Conservation (phyloP, 2,329 filamentous ascomycete genomes). For the Ophiostoma piceae region DNA sequence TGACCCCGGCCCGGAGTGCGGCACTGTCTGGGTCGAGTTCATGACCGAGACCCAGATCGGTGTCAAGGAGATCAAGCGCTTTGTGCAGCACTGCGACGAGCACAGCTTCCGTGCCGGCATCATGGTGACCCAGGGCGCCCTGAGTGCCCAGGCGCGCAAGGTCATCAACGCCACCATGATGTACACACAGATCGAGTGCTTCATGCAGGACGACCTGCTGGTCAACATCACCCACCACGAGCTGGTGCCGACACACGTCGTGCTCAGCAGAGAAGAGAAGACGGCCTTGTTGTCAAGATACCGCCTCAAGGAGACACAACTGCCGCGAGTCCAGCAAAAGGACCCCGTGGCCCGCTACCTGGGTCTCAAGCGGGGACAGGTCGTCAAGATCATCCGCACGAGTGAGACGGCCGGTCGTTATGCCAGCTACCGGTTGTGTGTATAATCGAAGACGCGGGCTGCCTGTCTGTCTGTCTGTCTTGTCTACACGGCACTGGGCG, state of each 20-base stretch:
- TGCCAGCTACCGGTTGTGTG: conserved; percentile 79
- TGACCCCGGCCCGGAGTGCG: conserved; percentile 67
- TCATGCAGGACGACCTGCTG: conserved; percentile 89
- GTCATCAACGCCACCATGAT: conserved; percentile 72
- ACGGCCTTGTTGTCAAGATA: conserved; percentile 78
- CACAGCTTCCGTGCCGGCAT: conserved; percentile 86
- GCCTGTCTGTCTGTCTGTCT: neutral
- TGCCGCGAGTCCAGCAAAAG: conserved; percentile 83
- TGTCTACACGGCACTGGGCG: neutral
- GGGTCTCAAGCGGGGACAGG: conserved; percentile 82
- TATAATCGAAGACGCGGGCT: conserved; percentile 38
- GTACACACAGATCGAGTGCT: conserved; percentile 81
- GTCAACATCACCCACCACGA: conserved; percentile 99
- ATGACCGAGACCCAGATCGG: conserved; percentile 71
- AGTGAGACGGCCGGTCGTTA: conserved; percentile 95
- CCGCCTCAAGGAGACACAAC: conserved; percentile 92
- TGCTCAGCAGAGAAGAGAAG: conserved; percentile 90
- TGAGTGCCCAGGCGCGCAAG: conserved; percentile 83
- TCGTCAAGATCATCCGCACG: conserved; percentile 96
- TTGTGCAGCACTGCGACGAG: conserved; percentile 73
- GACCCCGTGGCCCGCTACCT: conserved; percentile 92
- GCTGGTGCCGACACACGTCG: conserved; percentile 86
- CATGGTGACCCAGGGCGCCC: conserved; percentile 75
- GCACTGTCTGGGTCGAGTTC: conserved; percentile 92
- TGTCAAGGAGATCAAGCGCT: conserved; percentile 85